Evolutionary conservation across 2,329 filamentous ascomycete genomes (phyloP), one percentile per base, ranked within the genome.

Genomic region (Trichoderma atrobrunneum): DNA sequence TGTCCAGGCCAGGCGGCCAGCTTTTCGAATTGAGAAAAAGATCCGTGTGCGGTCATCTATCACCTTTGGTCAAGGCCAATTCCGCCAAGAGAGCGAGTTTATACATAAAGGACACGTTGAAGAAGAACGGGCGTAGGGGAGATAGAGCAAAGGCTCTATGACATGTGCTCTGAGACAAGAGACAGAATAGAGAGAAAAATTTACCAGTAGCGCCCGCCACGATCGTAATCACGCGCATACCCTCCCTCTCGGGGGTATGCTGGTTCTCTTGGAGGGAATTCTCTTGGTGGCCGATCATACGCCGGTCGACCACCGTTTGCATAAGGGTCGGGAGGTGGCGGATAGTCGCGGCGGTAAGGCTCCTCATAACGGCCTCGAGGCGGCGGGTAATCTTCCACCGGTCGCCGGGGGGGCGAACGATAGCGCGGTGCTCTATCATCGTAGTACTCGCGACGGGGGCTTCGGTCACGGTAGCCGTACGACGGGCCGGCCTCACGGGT

Each of bases 371-470:
- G 85, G 75, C 88, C 86, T 74, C 92, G 88, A 75, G 90, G 89
- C 70, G 90, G 89, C 76, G 84, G 84, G 73, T 97, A 96, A 78
- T 97, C 94, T 74, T 95, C 92, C 74, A 92, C 86, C 59, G 92
- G 91, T 26, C 92, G 91, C 75, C 92, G 91, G 59, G 92, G 92
- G 73, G 94, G 93, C 71, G 93, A 94, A 72, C 93, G 91, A 78
- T 95, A 94, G 64, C 91, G 89, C 77, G 92, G 89, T 77, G 92
- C 90, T 79, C 92, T 90, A 75, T 95, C 93, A 61, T 93, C 91
- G 82, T 98, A 97, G 83, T 97, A 97, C 73, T 95, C 92, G 76
- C 93, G 91, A 73, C 92, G 91, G 72, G 92, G 92, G 78, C 93
- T 95, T 78, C 95, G 91, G 79, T 97, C 94, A 80, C 95, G 94